A percentile compares a stretch with the other conserved stretches of the same genome.
phyloP scores from a whole-genome alignment of 2,329 filamentous ascomycete genomes.

The Epichloe coenophiala region DNA sequence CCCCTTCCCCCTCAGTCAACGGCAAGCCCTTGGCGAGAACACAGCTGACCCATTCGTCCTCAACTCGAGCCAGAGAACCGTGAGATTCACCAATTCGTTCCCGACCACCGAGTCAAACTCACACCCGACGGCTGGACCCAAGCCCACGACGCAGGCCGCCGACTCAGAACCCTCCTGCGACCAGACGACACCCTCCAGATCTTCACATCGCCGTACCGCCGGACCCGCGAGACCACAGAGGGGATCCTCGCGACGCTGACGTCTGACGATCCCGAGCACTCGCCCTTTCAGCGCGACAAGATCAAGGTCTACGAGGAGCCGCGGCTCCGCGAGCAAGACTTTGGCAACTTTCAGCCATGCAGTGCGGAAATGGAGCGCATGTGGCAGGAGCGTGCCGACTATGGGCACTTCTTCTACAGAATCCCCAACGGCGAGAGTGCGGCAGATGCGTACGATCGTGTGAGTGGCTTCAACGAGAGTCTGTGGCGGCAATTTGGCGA shows the following conservation, averaged over 20 bases:
- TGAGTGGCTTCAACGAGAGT: slow-evolving; percentile 94
- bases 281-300: slow-evolving; percentile 67
- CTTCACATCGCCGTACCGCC: slow-evolving; percentile 92
- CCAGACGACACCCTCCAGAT: slow-evolving; percentile 92
- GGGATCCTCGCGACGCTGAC: slow-evolving; percentile 81
- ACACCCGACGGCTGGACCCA: slow-evolving; percentile 66
- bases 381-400: slow-evolving; percentile 96
- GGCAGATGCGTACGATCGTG: slow-evolving; percentile 89
- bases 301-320: slow-evolving; percentile 98
- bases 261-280: slow-evolving; percentile 64
- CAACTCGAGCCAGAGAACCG: slow-evolving; percentile 55
- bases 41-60: background rate
- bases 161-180: slow-evolving; percentile 67
- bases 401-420: slow-evolving; percentile 99
- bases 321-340: slow-evolving; percentile 86
- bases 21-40: background rate
- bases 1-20: background rate
- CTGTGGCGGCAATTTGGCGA: slow-evolving; percentile 91
- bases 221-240: slow-evolving; percentile 90
- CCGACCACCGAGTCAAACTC: slow-evolving; percentile 89
- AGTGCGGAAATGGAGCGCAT: slow-evolving; percentile 94
- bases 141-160: slow-evolving; percentile 73
- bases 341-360: slow-evolving; percentile 97
- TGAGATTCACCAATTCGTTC: slow-evolving; percentile 91
- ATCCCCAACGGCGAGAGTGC: slow-evolving; percentile 94